phyloP scores from a whole-genome alignment of 495 filamentous ascomycete genomes.

The Penicillium cataractarum region DNA sequence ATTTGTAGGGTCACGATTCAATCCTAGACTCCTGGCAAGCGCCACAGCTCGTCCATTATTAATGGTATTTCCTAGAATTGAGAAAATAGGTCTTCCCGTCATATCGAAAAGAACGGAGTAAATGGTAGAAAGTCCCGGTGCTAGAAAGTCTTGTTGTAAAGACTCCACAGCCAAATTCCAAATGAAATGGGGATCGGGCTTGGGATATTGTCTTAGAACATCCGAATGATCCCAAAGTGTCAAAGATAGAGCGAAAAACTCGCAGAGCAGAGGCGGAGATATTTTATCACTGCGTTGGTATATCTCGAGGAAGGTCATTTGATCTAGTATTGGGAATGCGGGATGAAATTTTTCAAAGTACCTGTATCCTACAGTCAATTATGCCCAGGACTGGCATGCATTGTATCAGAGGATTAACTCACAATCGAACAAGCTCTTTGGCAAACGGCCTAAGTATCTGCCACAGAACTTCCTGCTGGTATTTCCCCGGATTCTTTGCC shows the following conservation, averaged over 20 bases:
- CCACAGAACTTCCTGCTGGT: conserved; percentile 2
- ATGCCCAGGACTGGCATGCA: background rate
- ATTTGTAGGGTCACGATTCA: conserved; percentile 5
- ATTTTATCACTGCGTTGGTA: conserved; percentile 1
- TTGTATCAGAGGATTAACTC: background rate
- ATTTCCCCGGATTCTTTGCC: conserved; percentile 1
- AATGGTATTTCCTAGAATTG: background rate
- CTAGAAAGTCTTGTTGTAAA: conserved; percentile 6
- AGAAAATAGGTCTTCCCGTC: conserved; percentile 2
- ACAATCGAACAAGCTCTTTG: conserved; percentile 2
- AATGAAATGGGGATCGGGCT: conserved; percentile 2
- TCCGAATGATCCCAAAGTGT: conserved; percentile 7
- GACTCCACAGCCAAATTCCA: conserved; percentile 3
- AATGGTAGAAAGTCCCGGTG: conserved; percentile 3
- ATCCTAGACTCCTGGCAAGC: background rate
- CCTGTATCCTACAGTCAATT: background rate
- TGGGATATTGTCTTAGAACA: background rate
- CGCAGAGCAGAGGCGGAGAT: conserved; percentile 5
- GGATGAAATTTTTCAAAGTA: conserved; percentile 7
- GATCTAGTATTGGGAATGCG: conserved; percentile 5
- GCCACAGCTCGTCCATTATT: conserved; percentile 7
- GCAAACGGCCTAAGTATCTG: conserved; percentile 1
- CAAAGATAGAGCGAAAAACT: conserved; percentile 1
- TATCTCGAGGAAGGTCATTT: conserved; percentile 4
- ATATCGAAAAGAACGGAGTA: conserved; percentile 9